Evolutionary conservation across 768 basidiomycete species (phyloP).

Genomic region (Mycena albidolilacea): DNA sequence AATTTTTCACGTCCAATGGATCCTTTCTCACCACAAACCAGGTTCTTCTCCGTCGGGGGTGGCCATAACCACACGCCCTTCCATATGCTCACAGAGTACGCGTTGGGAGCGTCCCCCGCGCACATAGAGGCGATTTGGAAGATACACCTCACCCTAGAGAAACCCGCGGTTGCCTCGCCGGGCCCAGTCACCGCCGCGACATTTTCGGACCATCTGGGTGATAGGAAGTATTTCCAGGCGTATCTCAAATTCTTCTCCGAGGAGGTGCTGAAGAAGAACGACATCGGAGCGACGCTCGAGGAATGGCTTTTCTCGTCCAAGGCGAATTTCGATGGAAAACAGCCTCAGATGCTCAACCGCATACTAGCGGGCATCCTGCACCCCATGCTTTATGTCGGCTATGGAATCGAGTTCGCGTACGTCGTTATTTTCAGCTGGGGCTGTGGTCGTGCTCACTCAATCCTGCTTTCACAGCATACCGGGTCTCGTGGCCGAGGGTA

Average conservation of each 20-base stretch:
- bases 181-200: background rate
- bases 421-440: conserved; percentile 19
- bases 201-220: conserved; percentile 2
- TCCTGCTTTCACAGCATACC: background rate
- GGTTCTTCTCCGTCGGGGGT: background rate
- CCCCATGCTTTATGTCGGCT: conserved; percentile 75
- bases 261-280: background rate
- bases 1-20: background rate
- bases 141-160: background rate
- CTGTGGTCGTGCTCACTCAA: background rate
- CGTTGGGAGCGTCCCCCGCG: background rate
- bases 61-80: conserved; percentile 14
- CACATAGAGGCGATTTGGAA: conserved; percentile 13
- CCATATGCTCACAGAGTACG: conserved; percentile 1
- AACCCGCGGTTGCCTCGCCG: background rate
- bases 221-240: conserved; percentile 1
- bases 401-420: conserved; percentile 72
- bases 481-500: conserved; percentile 7
- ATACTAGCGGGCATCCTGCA: conserved; percentile 72
- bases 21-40: background rate
- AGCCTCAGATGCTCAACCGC: conserved; percentile 64
- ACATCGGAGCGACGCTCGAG: conserved; percentile 48
- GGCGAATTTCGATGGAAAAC: conserved; percentile 60
- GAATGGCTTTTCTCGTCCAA: conserved; percentile 71
- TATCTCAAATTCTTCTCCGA: conserved; percentile 17